These are phyloP conservation scores for Arxiozyma bovina DNA, from an alignment of 1,139 yeast species.

Conservation along the genomic window DNA sequence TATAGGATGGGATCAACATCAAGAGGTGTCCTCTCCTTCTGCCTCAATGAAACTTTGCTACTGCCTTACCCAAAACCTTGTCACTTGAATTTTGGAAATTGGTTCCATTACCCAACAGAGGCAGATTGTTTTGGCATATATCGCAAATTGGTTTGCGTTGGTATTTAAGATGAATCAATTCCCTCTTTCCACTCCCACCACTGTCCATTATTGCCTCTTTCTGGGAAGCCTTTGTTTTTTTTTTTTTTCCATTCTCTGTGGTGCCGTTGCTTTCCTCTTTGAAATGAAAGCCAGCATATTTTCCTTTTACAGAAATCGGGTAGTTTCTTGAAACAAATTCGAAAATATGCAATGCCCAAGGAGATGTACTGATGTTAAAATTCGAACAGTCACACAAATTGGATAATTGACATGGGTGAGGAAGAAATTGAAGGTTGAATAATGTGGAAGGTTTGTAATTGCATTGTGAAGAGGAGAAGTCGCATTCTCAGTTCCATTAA, in stretches of 20 bases:
- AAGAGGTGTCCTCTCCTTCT: background rate
- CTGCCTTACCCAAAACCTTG: background rate
- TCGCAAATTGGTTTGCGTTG: background rate
- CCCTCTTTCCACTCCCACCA: too few relatives aligned
- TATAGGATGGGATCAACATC: background rate
- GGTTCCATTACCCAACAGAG: background rate
- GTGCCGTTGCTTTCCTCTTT: background rate
- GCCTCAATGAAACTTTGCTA: background rate
- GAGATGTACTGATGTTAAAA: background rate
- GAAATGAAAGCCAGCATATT: background rate
- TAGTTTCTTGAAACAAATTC: background rate
- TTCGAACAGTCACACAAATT: background rate
- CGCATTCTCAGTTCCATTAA: too few relatives aligned
- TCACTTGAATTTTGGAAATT: background rate
- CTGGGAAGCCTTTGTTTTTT: background rate
- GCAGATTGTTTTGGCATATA: background rate
- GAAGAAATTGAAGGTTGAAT: background rate
- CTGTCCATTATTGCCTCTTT: background rate
- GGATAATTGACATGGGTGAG: too few relatives aligned
- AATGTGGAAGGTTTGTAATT: too few relatives aligned
- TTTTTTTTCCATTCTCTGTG: background rate
- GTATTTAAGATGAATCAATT: background rate
- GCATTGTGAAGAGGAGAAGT: too few relatives aligned
- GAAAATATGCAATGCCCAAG: background rate
- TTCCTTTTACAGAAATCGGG: background rate